Evolutionary conservation across 1,284 basidiomycete genomes (phyloP), one percentile per base, ranked within the genome.

Genomic region (Ustilago crameri): DNA sequence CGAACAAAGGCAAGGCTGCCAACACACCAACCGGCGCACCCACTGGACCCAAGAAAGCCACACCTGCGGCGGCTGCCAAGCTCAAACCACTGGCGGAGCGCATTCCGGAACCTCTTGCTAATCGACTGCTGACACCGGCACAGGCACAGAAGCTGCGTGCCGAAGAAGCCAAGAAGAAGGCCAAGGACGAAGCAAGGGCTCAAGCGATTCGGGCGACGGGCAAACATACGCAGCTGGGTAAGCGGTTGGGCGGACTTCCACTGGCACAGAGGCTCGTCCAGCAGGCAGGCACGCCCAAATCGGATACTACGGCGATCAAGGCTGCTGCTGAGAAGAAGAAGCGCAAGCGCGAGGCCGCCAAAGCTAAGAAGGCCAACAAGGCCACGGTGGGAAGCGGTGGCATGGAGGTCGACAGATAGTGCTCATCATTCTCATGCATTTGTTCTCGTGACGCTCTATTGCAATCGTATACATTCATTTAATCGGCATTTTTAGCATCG

Each of bases 131-230:
- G 35, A 73, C 70, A 15, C 70, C 51, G 2, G 70, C 57, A 9
- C 70, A 73, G 23, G 70, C 70, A 9, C 60, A 68, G 20, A 73
- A 73, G 41, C 43, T 73, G 24, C 59, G 54, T n/a, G 65, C 57
- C 17, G 65, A 68, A 38, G 70, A 73, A 44, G 70, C 70, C 14
- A 64, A 57, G 60, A 68, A 73, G 47, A 73, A 73, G 53, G 70
- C 70, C 3, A 37, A 22, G 24, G 52, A 55, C 15, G 60, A 67
- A 18, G 60, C 56, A 15, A 51, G 55, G 9, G 69, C 69, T 20
- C 38, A 57, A 30, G 69, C 69, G 4, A 61, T 64, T 26, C 51
- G 51, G 5, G 64, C 63, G 5, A 63, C 64, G 26, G 64, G 64
- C 41, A 72, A 72, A 35, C 56, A 63, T 24, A 71, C 68, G 3